Base-by-base conservation (phyloP, 345 rosid genomes). In the Litchi chinensis region DNA sequence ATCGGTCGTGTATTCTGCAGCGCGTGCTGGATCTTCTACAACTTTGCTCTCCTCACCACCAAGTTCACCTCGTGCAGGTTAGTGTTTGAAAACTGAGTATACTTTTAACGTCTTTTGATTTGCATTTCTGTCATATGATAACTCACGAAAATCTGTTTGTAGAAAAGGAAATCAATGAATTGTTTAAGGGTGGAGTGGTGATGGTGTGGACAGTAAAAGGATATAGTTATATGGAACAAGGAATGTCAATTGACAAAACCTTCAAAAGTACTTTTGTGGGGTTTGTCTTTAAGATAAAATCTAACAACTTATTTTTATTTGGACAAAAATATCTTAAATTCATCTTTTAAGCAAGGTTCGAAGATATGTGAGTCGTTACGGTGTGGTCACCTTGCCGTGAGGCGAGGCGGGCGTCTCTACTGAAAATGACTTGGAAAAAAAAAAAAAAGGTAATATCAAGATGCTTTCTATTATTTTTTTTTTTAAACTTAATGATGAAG, bases 1-100 rank as follows among this genome's bases (percentile, higher is more conserved):
- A 0, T 97, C 98, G 70, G 99, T 97, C 19, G 97, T 94, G 32
- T 97, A 97, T 76, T 97, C 99, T 10, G 98, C 99, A 64, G 98
- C 94, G 41, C 97, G 98, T 75, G 99, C 97, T 79, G 99, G 99
- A 24, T 97, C 99, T 73, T 97, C 98, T 62, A 91, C 97, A 0
- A 89, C 95, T 43, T 86, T 97, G 81, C 93, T 94, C 71, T 89
- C 97, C 71, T 90, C 97, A 56, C 87, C 95, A 68, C 97, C 99
- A 77, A 90, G 88, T 82, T 97, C 99, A 70, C 98, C 98, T 66
- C 96, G 93, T 24, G 95, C 95, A 81, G 99, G 98, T 92, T 87
- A 62, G 59, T 76, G 43, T 40, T 57, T 19, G 22, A 19, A 54
- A 32, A 7, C 3, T 69, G 54, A 21, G 39, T 22, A 69, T 62